phyloP scores from a whole-genome alignment of 176 grass and related monocot species.

The Triticum monococcum region DNA sequence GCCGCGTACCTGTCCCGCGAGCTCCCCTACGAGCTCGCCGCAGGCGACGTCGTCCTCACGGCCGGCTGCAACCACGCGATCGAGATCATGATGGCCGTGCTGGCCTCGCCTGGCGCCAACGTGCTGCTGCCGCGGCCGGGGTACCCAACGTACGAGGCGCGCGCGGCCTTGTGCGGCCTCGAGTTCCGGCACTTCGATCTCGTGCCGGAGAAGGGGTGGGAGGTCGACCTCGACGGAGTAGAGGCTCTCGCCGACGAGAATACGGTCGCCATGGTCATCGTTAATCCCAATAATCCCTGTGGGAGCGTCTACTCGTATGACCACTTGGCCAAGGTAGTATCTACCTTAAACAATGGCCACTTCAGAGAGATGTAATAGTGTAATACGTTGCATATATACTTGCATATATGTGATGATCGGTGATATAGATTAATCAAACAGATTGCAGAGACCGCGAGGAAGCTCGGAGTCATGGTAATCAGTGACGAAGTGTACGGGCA shows the following conservation, averaged over 20 bases:
- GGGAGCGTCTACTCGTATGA: slow-evolving; percentile 49
- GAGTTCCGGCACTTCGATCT: slow-evolving; percentile 45
- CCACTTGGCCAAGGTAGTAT: slow-evolving; percentile 47
- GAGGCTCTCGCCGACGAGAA: slow-evolving; percentile 42
- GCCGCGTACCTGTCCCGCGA: slow-evolving; percentile 51
- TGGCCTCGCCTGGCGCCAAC: slow-evolving; percentile 43
- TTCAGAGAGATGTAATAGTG: too few species aligned
- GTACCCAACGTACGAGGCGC: slow-evolving; percentile 36
- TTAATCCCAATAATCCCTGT: slow-evolving; percentile 55
- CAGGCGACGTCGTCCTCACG: slow-evolving; percentile 48
- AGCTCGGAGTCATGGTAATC: slow-evolving; percentile 64
- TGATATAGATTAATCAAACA: background rate
- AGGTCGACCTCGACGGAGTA: slow-evolving; percentile 46
- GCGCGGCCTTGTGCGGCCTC: slow-evolving; percentile 23
- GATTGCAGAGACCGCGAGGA: slow-evolving; percentile 65
- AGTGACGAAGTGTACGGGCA: slow-evolving; percentile 76
- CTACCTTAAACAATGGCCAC: background rate
- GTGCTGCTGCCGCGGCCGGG: slow-evolving; percentile 51
- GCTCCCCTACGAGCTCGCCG: slow-evolving; percentile 42
- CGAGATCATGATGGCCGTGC: slow-evolving; percentile 42
- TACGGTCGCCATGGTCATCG: slow-evolving; percentile 47
- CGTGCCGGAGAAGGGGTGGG: slow-evolving; percentile 46
- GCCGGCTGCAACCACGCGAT: slow-evolving; percentile 46
- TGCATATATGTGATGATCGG: too few species aligned
- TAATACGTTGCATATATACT: too few species aligned